Evolutionary conservation across 768 basidiomycete genomes (phyloP).

Genomic region (Dentipellis fragilis): DNA sequence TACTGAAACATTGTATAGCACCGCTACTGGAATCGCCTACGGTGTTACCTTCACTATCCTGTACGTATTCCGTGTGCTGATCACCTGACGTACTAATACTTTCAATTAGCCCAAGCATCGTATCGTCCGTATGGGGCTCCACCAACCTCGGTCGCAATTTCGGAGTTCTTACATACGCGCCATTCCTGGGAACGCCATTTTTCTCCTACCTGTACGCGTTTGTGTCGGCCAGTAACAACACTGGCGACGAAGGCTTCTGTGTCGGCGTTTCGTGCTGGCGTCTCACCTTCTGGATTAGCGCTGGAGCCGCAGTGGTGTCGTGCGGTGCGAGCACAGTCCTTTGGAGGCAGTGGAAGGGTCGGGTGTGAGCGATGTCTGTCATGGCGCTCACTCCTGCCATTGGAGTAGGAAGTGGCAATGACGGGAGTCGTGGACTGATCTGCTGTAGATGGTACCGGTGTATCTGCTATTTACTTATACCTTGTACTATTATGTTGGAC

Average conservation of each 20-base stretch:
- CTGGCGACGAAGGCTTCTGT: conserved; percentile 39
- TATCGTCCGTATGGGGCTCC: conserved; percentile 64
- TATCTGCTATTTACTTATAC: too few species aligned
- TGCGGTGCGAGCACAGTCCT: conserved; percentile 32
- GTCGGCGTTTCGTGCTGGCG: conserved; percentile 54
- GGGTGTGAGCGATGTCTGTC: conserved; percentile 24
- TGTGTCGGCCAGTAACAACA: conserved; percentile 35
- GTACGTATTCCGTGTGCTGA: conserved; percentile 30
- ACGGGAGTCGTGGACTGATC: too few species aligned
- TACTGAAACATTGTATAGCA: conserved; percentile 24
- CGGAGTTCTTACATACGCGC: conserved; percentile 63
- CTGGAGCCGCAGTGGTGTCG: conserved; percentile 32
- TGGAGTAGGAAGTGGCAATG: too few species aligned
- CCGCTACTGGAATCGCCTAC: conserved; percentile 60
- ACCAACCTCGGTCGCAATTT: conserved; percentile 68
- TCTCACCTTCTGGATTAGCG: conserved; percentile 49
- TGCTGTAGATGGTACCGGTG: too few species aligned
- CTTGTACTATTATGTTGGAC: too few species aligned
- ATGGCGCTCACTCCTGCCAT: too few species aligned
- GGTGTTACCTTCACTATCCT: conserved; percentile 62
- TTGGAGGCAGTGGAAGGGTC: conserved; percentile 56
- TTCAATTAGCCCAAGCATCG: conserved; percentile 51
- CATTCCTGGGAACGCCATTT: conserved; percentile 62
- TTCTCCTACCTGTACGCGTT: conserved; percentile 79
- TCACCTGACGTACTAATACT: neutral